These are phyloP conservation scores for Leccinum disarticulatum DNA, from an alignment of 768 basidiomycete genomes.

Conservation along the genomic window DNA sequence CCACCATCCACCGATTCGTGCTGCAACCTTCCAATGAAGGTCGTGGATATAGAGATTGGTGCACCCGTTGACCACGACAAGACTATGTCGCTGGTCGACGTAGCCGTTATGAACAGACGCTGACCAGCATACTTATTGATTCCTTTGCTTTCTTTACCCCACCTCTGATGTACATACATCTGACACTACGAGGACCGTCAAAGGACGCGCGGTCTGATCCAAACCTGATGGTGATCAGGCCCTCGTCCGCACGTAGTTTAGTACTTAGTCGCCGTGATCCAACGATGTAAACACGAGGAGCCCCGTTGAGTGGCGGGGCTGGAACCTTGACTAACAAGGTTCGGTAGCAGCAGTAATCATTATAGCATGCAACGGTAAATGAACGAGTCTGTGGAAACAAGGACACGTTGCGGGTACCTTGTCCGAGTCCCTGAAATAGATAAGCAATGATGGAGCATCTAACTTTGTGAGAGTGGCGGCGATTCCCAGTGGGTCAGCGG, in stretches of 20 bases:
- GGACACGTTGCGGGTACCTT: constrained; percentile 18
- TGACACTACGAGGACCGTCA: constrained; percentile 11
- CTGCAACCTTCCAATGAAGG: constrained; percentile 31
- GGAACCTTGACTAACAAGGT: constrained; percentile 26
- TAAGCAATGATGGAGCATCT: neutral
- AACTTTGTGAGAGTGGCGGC: constrained; percentile 6
- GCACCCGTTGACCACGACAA: constrained; percentile 8
- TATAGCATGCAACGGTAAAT: constrained; percentile 10
- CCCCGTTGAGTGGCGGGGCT: constrained; percentile 22
- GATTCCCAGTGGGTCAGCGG: constrained; percentile 9
- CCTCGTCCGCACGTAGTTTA: constrained; percentile 15
- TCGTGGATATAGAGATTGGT: neutral
- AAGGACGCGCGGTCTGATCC: constrained; percentile 3
- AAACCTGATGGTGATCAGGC: constrained; percentile 17
- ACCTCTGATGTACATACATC: constrained; percentile 13
- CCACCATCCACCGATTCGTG: constrained; percentile 29
- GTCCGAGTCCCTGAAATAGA: constrained; percentile 9
- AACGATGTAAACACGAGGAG: constrained; percentile 32
- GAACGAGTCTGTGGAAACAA: constrained; percentile 14
- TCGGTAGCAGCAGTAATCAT: constrained; percentile 17
- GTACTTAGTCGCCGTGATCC: constrained; percentile 22
- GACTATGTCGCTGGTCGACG: constrained; percentile 25
- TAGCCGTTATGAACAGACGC: constrained; percentile 14
- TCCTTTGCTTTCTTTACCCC: constrained; percentile 8
- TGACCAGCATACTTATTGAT: constrained; percentile 23